Evolutionary conservation across 495 filamentous ascomycete species (phyloP).

Genomic region (Trichoderma orchidacearum): DNA sequence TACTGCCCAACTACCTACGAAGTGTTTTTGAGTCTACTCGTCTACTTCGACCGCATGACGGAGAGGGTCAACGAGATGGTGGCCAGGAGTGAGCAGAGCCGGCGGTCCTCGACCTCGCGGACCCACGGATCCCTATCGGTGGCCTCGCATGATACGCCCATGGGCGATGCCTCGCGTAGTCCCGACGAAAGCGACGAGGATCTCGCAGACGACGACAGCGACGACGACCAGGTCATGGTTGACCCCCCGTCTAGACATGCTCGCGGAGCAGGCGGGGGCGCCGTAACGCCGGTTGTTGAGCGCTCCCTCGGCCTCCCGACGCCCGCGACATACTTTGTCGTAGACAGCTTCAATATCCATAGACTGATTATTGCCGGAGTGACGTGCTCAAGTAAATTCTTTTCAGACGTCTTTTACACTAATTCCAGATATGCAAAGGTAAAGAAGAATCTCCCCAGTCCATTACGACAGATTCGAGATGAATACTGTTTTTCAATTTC

Average conservation of each 20-base stretch:
- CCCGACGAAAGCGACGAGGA: constrained; percentile 17
- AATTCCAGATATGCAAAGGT: constrained; percentile 99
- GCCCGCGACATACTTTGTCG: constrained; percentile 70
- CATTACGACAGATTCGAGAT: not conserved
- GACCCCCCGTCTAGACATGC: not conserved
- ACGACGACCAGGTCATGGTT: constrained; percentile 9
- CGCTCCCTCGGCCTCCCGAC: constrained; percentile 11
- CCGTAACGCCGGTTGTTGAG: constrained; percentile 23
- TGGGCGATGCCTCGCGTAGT: constrained; percentile 14
- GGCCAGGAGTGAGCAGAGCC: constrained; percentile 25
- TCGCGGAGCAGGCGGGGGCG: constrained; percentile 6
- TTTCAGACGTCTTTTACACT: constrained; percentile 98
- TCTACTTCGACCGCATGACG: constrained; percentile 99
- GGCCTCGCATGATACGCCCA: constrained; percentile 14
- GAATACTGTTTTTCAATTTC: not conserved
- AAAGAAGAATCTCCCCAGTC: constrained; percentile 12
- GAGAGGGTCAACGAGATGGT: constrained; percentile 70
- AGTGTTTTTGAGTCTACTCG: constrained; percentile 86
- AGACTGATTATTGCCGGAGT: constrained; percentile 94
- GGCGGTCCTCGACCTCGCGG: constrained; percentile 7
- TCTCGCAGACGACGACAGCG: constrained; percentile 23
- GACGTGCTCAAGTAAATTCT: constrained; percentile 98
- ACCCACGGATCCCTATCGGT: not conserved
- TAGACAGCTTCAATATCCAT: constrained; percentile 99
- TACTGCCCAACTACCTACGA: constrained; percentile 99